These are phyloP conservation scores for Beauveria asiatica DNA, from an alignment of 2,329 filamentous ascomycete species.

Conservation along the genomic window DNA sequence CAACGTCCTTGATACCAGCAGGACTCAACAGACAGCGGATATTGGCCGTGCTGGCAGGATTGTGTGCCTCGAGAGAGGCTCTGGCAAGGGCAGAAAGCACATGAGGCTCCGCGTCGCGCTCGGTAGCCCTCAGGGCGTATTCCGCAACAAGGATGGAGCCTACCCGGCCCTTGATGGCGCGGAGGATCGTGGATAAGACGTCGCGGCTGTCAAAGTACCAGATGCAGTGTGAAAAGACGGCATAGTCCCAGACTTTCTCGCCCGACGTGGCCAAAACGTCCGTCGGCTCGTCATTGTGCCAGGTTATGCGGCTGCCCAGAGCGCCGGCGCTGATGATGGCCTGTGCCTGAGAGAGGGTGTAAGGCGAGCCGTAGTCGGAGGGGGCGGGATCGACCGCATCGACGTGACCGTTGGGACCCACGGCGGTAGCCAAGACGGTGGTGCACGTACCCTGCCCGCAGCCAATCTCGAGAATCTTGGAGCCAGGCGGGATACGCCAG, in stretches of 20 bases:
- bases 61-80: slow-evolving; percentile 34
- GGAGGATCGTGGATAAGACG: slow-evolving; percentile 18
- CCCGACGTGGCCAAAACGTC: slow-evolving; percentile 24
- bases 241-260: slow-evolving; percentile 30
- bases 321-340: slow-evolving; percentile 29
- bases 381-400: slow-evolving; percentile 45
- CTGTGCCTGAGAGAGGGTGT: slow-evolving; percentile 42
- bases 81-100: slow-evolving; percentile 41
- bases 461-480: slow-evolving; percentile 45
- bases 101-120: slow-evolving; percentile 34
- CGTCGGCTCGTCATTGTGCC: slow-evolving; percentile 29
- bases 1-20: slow-evolving; percentile 28
- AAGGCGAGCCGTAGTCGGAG: slow-evolving; percentile 40
- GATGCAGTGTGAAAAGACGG: slow-evolving; percentile 41
- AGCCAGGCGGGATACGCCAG: slow-evolving; percentile 30
- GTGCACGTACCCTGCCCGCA: slow-evolving; percentile 54
- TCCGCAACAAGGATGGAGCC: slow-evolving; percentile 19
- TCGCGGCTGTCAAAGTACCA: slow-evolving; percentile 42
- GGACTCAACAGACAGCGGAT: slow-evolving; percentile 39
- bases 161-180: slow-evolving; percentile 16
- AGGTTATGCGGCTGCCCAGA: slow-evolving; percentile 35
- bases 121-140: slow-evolving; percentile 25
- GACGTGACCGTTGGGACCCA: slow-evolving; percentile 35
- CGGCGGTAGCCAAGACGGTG: slow-evolving; percentile 39
- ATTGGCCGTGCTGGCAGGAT: slow-evolving; percentile 32